These are phyloP conservation scores for Striga asiatica DNA, from an alignment of 257 asterid species.

Conservation along the genomic window DNA sequence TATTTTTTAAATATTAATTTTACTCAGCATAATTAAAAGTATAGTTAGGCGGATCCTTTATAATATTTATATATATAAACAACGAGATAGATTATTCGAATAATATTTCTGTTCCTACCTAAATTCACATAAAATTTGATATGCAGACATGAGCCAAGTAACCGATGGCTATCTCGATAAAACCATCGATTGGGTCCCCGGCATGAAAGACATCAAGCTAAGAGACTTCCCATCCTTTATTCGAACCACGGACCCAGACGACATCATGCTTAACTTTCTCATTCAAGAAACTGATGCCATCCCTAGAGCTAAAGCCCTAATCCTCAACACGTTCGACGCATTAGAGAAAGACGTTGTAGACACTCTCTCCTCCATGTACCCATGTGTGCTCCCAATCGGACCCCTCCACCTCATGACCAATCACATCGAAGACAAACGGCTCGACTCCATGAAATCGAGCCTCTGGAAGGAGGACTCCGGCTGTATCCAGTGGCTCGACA, in stretches of 20 bases:
- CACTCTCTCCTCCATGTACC: slow-evolving; percentile 24
- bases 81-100: too few species aligned
- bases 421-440: slow-evolving; percentile 13
- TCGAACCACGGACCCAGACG: slow-evolving; percentile 34
- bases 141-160: slow-evolving; percentile 29
- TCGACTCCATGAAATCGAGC: slow-evolving; percentile 19
- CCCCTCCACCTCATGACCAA: slow-evolving; percentile 29
- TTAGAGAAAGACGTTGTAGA: slow-evolving; percentile 25
- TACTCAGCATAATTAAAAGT: too few species aligned
- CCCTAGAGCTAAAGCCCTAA: slow-evolving; percentile 24
- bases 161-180: slow-evolving; percentile 38
- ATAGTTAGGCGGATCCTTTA: too few species aligned
- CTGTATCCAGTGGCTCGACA: slow-evolving; percentile 32
- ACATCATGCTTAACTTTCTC: slow-evolving; percentile 30
- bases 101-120: too few species aligned
- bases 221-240: slow-evolving; percentile 45
- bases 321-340: slow-evolving; percentile 42
- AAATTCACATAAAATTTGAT: too few species aligned
- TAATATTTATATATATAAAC: too few species aligned
- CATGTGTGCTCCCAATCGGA: slow-evolving; percentile 26
- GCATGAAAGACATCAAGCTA: slow-evolving; percentile 31
- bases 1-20: too few species aligned
- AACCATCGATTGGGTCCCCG: slow-evolving; percentile 22
- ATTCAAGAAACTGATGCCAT: slow-evolving; percentile 14
- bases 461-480: slow-evolving; percentile 35